Percentiles rank a stretch among this genome's conserved stretches.
Conservation (phyloP, 306 rosid genomes). For the Begonia fuchsioides region DNA sequence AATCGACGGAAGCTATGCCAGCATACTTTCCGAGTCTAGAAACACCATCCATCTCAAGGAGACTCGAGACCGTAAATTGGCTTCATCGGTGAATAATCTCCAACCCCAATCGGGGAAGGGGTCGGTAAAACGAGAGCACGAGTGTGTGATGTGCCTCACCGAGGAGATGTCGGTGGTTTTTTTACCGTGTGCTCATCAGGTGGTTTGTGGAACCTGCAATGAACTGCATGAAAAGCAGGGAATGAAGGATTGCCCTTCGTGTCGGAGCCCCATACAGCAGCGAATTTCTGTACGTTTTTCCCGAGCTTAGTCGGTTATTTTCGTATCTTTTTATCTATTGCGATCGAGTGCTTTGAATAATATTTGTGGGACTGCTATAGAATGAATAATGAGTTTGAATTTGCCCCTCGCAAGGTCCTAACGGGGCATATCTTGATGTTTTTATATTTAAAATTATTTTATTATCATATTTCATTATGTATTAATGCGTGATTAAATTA, state of each 20-base stretch:
- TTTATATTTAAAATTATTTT: no score
- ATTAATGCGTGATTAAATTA: no score
- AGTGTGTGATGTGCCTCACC: conserved; percentile 92
- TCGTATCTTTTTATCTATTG: conserved; percentile 1
- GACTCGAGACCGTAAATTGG: conserved; percentile 16
- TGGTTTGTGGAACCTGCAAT: conserved; percentile 82
- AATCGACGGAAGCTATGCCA: conserved; percentile 50
- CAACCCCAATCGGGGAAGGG: conserved; percentile 34
- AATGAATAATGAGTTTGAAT: conserved; percentile 38
- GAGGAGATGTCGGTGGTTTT: conserved; percentile 93
- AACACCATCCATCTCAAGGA: conserved; percentile 20
- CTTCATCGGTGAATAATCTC: conserved; percentile 27
- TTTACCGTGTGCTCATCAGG: conserved; percentile 92
- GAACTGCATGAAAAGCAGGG: conserved; percentile 93
- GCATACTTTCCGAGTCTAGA: conserved; percentile 24
- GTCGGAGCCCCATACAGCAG: conserved; percentile 75
- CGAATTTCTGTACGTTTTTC: conserved; percentile 65
- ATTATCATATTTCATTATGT: no score
- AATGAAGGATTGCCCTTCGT: conserved; percentile 91
- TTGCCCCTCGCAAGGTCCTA: conserved; percentile 2
- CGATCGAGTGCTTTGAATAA: conserved; percentile 39
- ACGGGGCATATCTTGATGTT: no score
- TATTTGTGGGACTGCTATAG: conserved; percentile 31
- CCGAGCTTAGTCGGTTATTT: conserved; percentile 21
- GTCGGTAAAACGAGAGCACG: conserved; percentile 72